phyloP scores from a whole-genome alignment of 495 filamentous ascomycete genomes.

The Penicillium diatomitis region DNA sequence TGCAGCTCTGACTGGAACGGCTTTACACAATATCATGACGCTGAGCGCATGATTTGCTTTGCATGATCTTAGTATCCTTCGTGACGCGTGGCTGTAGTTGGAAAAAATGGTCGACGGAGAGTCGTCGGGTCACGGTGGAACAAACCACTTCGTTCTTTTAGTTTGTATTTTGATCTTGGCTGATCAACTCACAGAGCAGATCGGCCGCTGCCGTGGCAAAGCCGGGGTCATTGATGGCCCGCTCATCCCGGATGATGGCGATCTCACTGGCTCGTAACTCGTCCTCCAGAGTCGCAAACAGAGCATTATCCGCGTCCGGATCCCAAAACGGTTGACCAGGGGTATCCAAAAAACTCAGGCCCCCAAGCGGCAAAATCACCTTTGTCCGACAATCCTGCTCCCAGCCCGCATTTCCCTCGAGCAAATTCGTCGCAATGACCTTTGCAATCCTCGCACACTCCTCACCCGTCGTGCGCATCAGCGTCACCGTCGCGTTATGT shows the following conservation, averaged over 20 bases:
- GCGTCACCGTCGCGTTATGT: conserved; percentile 57
- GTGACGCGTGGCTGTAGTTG: not conserved
- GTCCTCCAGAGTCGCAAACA: conserved; percentile 37
- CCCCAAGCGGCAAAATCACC: conserved; percentile 49
- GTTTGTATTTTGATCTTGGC: not conserved
- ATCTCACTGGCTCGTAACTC: conserved; percentile 31
- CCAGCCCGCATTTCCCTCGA: not conserved
- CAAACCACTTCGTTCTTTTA: no score
- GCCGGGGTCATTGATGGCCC: conserved; percentile 37
- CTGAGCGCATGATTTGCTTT: conserved; percentile 1
- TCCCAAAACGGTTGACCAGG: conserved; percentile 33
- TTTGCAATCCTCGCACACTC: conserved; percentile 45
- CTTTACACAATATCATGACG: conserved; percentile 9
- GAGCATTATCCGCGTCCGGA: conserved; percentile 31
- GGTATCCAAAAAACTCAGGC: conserved; percentile 36
- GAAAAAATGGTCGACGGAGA: no score
- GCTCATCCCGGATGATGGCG: conserved; percentile 20
- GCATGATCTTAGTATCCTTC: not conserved
- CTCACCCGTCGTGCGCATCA: conserved; percentile 48
- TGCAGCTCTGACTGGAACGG: not conserved
- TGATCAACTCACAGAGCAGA: conserved; percentile 4
- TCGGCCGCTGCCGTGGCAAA: conserved; percentile 27
- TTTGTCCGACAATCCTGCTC: conserved; percentile 27
- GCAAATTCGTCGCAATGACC: conserved; percentile 45
- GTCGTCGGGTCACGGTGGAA: no score